Evolutionary conservation across 148 eudicot species (phyloP).

Genomic region (Limonium bicolor): DNA sequence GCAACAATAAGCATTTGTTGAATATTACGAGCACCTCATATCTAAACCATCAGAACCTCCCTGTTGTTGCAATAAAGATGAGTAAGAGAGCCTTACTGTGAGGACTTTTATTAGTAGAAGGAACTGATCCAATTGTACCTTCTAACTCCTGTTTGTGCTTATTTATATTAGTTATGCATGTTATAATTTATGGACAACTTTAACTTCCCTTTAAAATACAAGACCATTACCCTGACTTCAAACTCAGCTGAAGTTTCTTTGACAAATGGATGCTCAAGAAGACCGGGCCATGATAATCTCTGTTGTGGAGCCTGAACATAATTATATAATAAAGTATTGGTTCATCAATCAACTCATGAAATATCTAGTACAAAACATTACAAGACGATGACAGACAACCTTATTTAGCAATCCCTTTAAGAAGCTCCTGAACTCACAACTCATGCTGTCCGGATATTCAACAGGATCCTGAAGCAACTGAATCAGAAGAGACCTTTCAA

Average conservation of each 20-base stretch:
- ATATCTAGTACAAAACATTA: no score
- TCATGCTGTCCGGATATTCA: constrained; percentile 93
- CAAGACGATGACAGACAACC: no score
- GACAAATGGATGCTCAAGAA: constrained; percentile 89
- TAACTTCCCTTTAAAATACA: constrained; percentile 1
- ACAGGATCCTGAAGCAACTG: constrained; percentile 99
- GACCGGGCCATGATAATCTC: constrained; percentile 89
- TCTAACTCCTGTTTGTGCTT: no score
- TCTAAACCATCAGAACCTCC: no score
- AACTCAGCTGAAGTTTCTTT: constrained; percentile 37
- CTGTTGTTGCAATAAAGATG: not conserved
- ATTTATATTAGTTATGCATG: no score
- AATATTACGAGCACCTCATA: not conserved
- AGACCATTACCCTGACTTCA: constrained; percentile 26
- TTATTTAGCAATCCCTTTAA: constrained; percentile 87
- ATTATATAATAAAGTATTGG: no score
- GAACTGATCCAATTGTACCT: constrained; percentile 30
- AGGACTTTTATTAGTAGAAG: constrained; percentile 22
- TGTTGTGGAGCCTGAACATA: constrained; percentile 81
- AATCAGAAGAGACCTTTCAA: no score
- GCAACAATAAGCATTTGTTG: constrained; percentile 3
- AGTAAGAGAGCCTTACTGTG: constrained; percentile 34
- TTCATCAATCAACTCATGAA: no score
- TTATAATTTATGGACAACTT: not conserved
- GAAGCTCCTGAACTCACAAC: constrained; percentile 69